A percentile compares a stretch with the other conserved stretches of the same genome.
Evolutionary conservation across 108 stramenopile genomes (phyloP).

Genomic region (Nannochloropsis gaditana): DNA sequence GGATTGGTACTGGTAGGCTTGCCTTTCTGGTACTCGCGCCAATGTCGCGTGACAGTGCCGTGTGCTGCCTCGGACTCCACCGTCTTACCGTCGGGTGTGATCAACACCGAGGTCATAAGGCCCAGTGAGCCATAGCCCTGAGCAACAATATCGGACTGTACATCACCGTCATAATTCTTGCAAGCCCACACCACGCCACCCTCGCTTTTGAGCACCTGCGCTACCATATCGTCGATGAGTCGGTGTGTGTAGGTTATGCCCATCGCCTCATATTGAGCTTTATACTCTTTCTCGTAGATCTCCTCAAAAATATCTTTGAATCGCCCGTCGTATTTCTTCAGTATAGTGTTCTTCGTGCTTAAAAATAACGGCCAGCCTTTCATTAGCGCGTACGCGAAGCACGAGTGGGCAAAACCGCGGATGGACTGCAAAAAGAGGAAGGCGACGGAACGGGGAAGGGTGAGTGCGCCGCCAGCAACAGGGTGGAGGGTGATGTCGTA

Average conservation of each 20-base stretch:
- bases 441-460: neutral
- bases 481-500: no score
- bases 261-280: constrained; percentile 49
- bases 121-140: constrained; percentile 57
- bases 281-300: constrained; percentile 56
- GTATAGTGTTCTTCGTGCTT: constrained; percentile 57
- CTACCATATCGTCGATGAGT: constrained; percentile 58
- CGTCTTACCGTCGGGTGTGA: constrained; percentile 52
- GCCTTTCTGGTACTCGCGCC: constrained; percentile 58
- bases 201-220: constrained; percentile 53
- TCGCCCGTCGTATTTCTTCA: constrained; percentile 49
- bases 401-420: constrained; percentile 50
- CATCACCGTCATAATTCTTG: constrained; percentile 59
- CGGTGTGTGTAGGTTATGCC: constrained; percentile 54
- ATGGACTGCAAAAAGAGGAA: constrained; percentile 40
- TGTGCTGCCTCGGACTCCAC: constrained; percentile 57
- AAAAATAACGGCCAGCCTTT: constrained; percentile 55
- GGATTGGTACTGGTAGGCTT: constrained; percentile 54
- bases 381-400: constrained; percentile 50
- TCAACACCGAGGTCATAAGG: constrained; percentile 54
- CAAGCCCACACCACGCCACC: constrained; percentile 55
- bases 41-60: constrained; percentile 55
- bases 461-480: no score
- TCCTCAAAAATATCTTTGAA: constrained; percentile 56
- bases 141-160: constrained; percentile 52